Evolutionary conservation across 208 protist genomes (phyloP).

Genomic region (Trichomonas tenax): DNA sequence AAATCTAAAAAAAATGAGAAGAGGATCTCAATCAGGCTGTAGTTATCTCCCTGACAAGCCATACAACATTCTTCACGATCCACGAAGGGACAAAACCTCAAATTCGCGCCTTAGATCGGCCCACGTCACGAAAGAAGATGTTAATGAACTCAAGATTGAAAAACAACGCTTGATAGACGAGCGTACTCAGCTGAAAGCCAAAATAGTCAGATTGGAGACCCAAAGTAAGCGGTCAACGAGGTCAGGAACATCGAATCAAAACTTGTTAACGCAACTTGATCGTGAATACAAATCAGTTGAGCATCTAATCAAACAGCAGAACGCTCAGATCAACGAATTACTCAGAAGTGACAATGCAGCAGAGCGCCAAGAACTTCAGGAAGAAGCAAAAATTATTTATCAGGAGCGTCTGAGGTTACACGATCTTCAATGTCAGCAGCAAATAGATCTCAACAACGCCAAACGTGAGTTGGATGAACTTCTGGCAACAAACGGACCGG

Average conservation of each 20-base stretch:
- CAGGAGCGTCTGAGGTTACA: background rate
- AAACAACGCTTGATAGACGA: background rate
- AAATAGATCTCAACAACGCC: background rate
- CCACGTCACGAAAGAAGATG: slow-evolving; percentile 4
- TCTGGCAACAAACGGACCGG: background rate
- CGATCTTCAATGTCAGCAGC: background rate
- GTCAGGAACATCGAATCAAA: background rate
- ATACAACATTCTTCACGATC: background rate
- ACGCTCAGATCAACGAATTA: background rate
- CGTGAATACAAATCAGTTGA: background rate
- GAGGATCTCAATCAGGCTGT: background rate
- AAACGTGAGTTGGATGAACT: background rate
- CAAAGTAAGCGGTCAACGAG: background rate
- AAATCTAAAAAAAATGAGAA: background rate
- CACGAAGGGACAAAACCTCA: background rate
- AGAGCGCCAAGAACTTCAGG: background rate
- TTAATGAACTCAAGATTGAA: background rate
- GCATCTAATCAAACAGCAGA: background rate
- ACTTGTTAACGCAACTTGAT: background rate
- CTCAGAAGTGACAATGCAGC: background rate
- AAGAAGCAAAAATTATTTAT: slow-evolving; percentile 22
- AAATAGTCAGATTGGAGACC: background rate
- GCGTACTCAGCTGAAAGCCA: background rate
- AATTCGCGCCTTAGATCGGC: background rate
- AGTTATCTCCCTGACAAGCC: background rate